These are phyloP conservation scores for Asclepias syriaca DNA, from an alignment of 257 asterid genomes.

Conservation along the genomic window DNA sequence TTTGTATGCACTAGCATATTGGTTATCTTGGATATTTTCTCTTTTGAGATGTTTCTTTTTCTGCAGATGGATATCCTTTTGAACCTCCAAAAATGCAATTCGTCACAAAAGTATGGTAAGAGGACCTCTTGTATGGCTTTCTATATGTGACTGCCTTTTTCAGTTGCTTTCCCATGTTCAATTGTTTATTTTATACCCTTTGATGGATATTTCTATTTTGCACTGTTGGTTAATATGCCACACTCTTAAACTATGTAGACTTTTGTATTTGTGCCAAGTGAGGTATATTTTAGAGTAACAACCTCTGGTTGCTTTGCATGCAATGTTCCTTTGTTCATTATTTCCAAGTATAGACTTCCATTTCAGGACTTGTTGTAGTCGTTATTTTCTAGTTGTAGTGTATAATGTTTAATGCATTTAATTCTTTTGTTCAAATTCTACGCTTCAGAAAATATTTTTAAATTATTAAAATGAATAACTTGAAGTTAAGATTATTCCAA, in stretches of 20 bases:
- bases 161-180: not conserved
- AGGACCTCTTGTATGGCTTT: constrained; percentile 16
- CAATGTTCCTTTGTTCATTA: not conserved
- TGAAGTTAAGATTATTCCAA: not conserved
- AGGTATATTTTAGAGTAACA: not conserved
- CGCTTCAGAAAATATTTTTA: not conserved
- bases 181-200: not conserved
- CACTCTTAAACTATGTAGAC: not conserved
- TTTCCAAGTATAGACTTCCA: not conserved
- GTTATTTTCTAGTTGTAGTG: not conserved
- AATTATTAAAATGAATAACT: not conserved
- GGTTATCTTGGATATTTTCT: not conserved
- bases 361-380: not conserved
- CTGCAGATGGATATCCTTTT: constrained; percentile 94
- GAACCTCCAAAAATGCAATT: constrained; percentile 96
- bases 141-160: constrained; percentile 7
- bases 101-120: constrained; percentile 96
- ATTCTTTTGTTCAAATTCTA: not conserved
- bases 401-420: not conserved
- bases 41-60: not conserved
- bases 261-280: not conserved
- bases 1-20: not conserved
- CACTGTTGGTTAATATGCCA: not conserved
- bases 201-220: not conserved
- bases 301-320: too few relatives aligned